Percentiles rank a stretch among this genome's conserved stretches.
These are phyloP conservation scores for Fonsecaea multimorphosa DNA, from an alignment of 2,329 filamentous ascomycete species.

Conservation along the genomic window DNA sequence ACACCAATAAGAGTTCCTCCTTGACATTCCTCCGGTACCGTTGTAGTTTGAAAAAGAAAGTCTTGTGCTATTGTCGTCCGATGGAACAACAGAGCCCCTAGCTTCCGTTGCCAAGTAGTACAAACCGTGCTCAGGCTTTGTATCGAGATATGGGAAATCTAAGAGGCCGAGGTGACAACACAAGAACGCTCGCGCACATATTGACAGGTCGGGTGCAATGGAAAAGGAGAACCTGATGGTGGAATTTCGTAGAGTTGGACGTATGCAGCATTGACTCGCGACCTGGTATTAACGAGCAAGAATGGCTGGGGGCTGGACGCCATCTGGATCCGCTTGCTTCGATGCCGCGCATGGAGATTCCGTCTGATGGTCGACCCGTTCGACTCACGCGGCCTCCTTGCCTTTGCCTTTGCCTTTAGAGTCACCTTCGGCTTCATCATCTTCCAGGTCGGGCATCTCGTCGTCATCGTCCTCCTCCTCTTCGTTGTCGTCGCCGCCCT, in stretches of 20 bases:
- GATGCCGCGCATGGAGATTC: not conserved
- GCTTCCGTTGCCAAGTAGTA: not conserved
- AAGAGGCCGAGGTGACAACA: constrained; percentile 1
- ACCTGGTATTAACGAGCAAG: constrained; percentile 4
- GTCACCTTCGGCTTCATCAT: constrained; percentile 51
- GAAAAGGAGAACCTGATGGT: constrained; percentile 1
- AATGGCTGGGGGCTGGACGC: not conserved
- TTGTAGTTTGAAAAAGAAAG: not conserved
- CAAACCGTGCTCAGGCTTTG: not conserved
- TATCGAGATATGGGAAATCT: not conserved
- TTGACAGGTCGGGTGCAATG: not conserved
- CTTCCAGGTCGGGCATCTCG: constrained; percentile 44
- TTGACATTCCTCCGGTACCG: not conserved
- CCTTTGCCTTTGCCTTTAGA: constrained; percentile 41
- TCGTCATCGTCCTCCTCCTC: constrained; percentile 52
- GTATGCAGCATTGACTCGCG: constrained; percentile 4
- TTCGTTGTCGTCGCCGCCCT: constrained; percentile 65
- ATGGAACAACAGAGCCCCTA: not conserved
- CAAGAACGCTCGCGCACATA: constrained; percentile 4
- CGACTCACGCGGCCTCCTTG: constrained; percentile 35
- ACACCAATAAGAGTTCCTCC: not conserved
- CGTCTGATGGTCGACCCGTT: not conserved
- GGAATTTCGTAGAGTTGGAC: constrained; percentile 8
- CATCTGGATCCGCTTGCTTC: constrained; percentile 5
- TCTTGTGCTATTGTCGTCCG: not conserved